phyloP scores from a whole-genome alignment of 371 early-diverging fungal genomes.

The Actinomucor elegans region DNA sequence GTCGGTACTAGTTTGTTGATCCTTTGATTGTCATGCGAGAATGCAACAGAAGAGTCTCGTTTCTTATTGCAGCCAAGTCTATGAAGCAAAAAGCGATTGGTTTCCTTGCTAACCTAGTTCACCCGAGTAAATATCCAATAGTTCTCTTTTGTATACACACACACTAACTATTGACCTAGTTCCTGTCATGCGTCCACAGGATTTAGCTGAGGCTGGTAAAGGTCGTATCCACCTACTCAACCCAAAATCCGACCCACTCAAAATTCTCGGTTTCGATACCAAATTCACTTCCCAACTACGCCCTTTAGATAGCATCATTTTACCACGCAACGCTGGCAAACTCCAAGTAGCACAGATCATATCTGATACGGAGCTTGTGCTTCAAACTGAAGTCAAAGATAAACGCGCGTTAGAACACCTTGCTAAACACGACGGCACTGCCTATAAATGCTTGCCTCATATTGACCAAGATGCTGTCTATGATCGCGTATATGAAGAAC shows the following conservation, averaged over 20 bases:
- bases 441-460: slow-evolving; percentile 82
- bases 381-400: slow-evolving; percentile 68
- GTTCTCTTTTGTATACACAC: neutral
- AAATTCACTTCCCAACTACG: slow-evolving; percentile 67
- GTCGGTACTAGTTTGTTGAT: slow-evolving; percentile 79
- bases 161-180: slow-evolving; percentile 41
- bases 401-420: slow-evolving; percentile 62
- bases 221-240: slow-evolving; percentile 73
- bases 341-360: slow-evolving; percentile 67
- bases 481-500: slow-evolving; percentile 74
- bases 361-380: slow-evolving; percentile 76
- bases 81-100: slow-evolving; percentile 87
- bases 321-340: slow-evolving; percentile 59
- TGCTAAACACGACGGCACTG: slow-evolving; percentile 57
- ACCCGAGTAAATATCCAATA: slow-evolving; percentile 56
- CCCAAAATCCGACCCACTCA: slow-evolving; percentile 61
- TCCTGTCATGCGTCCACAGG: slow-evolving; percentile 90
- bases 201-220: slow-evolving; percentile 68
- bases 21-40: slow-evolving; percentile 85
- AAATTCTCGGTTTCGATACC: slow-evolving; percentile 70
- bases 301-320: slow-evolving; percentile 56
- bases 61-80: slow-evolving; percentile 85
- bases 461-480: slow-evolving; percentile 90
- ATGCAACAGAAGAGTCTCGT: slow-evolving; percentile 79
- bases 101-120: slow-evolving; percentile 68